Percentiles rank a stretch among this genome's conserved stretches.
These are phyloP conservation scores for Akanthomyces lecanii DNA, from an alignment of 2,329 filamentous ascomycete genomes.

Conservation along the genomic window DNA sequence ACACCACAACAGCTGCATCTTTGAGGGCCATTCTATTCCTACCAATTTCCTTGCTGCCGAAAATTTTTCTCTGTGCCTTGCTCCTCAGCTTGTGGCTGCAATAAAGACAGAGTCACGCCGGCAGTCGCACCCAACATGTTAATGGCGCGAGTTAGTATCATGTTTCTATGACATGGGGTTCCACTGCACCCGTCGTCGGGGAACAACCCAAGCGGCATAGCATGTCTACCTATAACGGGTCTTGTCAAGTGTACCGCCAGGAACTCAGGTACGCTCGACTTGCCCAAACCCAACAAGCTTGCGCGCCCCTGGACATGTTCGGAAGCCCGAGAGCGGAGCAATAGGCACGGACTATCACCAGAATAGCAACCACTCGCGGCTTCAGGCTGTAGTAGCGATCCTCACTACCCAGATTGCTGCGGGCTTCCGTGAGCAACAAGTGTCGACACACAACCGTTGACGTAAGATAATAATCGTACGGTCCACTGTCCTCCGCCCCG, in stretches of 20 bases:
- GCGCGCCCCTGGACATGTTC: not conserved
- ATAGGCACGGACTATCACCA: not conserved
- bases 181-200: not conserved
- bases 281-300: not conserved
- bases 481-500: not conserved
- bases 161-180: not conserved
- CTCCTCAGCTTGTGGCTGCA: not conserved
- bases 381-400: not conserved
- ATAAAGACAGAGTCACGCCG: not conserved
- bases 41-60: not conserved
- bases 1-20: not conserved
- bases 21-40: not conserved
- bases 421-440: not conserved
- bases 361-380: not conserved
- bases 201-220: not conserved
- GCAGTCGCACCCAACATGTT: not conserved
- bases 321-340: not conserved
- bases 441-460: not conserved
- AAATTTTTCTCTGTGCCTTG: not conserved
- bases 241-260: not conserved
- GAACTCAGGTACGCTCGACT: not conserved
- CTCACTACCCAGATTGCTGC: not conserved
- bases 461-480: not conserved
- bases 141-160: not conserved
- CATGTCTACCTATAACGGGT: not conserved